phyloP scores from a whole-genome alignment of 2,329 filamentous ascomycete species.

The Fusarium tjaetaba region DNA sequence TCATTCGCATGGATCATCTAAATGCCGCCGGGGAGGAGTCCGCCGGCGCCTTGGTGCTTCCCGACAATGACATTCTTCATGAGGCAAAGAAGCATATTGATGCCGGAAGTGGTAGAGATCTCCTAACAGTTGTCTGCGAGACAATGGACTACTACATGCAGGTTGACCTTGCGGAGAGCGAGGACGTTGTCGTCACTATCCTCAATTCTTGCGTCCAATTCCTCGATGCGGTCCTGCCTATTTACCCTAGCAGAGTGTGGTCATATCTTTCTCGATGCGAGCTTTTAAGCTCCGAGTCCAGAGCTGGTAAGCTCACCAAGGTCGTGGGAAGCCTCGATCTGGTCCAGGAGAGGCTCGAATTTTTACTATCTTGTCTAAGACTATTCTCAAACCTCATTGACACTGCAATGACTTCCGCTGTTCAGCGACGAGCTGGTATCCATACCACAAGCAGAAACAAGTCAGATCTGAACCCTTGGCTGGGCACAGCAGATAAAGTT shows the following conservation, averaged over 20 bases:
- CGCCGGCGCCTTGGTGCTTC: conserved; percentile 47
- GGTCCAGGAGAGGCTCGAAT: conserved; percentile 77
- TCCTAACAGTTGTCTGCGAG: conserved; percentile 83
- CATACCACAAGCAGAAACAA: conserved; percentile 60
- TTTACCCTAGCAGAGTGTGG: conserved; percentile 88
- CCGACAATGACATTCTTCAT: conserved; percentile 60
- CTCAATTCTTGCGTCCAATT: conserved; percentile 81
- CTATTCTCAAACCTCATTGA: conserved; percentile 81
- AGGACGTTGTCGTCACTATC: conserved; percentile 73
- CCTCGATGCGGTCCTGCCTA: conserved; percentile 75
- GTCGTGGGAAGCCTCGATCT: conserved; percentile 87
- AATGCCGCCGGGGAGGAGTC: conserved; percentile 45
- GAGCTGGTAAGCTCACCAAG: conserved; percentile 78
- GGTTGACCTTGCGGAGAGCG: conserved; percentile 64
- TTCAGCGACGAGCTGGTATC: conserved; percentile 69
- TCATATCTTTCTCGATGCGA: conserved; percentile 85
- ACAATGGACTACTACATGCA: conserved; percentile 80
- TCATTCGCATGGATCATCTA: conserved; percentile 66
- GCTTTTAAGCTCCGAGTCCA: conserved; percentile 79
- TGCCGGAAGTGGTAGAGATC: conserved; percentile 70
- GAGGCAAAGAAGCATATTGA: conserved; percentile 63
- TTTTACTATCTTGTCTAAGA: conserved; percentile 77
- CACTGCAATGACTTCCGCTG: conserved; percentile 75
- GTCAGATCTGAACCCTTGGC: conserved; percentile 64
- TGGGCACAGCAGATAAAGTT: conserved; percentile 81